Percentiles rank a stretch among this genome's conserved stretches.
Conservation (phyloP, 371 early-diverging fungal species). For the Mortierella sp. region DNA sequence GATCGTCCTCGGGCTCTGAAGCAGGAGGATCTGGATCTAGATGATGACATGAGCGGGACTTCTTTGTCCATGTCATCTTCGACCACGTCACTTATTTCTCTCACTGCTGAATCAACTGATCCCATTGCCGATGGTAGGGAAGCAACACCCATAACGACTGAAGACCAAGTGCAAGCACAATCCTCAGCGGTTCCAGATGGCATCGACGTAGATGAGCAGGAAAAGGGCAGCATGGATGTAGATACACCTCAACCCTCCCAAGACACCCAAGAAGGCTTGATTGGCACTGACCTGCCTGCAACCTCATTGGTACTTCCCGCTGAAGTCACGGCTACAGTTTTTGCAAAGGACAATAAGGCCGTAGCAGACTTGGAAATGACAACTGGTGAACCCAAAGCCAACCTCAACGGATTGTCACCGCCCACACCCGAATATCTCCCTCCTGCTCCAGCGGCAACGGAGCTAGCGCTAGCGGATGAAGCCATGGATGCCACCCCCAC, state of each 20-base stretch:
- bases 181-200: not conserved
- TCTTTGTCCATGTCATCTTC: constrained; percentile 9
- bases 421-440: not conserved
- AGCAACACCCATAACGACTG: not conserved
- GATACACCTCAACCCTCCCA: not conserved
- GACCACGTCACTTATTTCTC: not conserved
- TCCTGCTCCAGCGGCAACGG: not conserved
- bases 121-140: not conserved
- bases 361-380: not conserved
- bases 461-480: not conserved
- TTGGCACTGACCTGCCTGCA: not conserved
- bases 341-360: not conserved
- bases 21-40: not conserved
- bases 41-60: constrained; percentile 6
- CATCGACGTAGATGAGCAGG: not conserved
- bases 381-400: not conserved
- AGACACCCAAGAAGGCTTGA: no score
- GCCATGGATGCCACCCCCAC: not conserved
- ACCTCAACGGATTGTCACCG: not conserved
- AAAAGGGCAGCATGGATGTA: constrained; percentile 3
- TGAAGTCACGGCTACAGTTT: not conserved
- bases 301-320: not conserved
- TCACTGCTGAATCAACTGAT: not conserved
- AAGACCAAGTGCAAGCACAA: not conserved
- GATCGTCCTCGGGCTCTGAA: not conserved